Conservation (phyloP, 2,329 filamentous ascomycete genomes). For the Metarhizium rileyi region DNA sequence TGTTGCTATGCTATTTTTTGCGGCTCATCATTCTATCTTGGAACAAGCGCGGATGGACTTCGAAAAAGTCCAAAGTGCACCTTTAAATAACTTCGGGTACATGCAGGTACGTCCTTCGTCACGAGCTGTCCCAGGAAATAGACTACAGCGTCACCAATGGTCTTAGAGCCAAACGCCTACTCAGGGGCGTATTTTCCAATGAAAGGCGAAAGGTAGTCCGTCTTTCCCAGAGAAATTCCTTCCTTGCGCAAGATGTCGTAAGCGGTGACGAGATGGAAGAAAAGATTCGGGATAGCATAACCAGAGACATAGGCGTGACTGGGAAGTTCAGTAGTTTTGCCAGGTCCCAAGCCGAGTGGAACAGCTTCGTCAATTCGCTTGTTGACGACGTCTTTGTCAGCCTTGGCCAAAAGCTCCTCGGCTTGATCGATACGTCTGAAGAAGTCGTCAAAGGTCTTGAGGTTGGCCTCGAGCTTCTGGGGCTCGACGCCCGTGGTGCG, state of each 20-base stretch:
- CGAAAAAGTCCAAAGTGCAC: no score
- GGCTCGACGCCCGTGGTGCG: slow-evolving; percentile 23
- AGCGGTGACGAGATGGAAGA: slow-evolving; percentile 50
- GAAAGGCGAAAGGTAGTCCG: slow-evolving; percentile 37
- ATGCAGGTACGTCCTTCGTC: no score
- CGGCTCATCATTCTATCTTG: no score
- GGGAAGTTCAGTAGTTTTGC: slow-evolving; percentile 16
- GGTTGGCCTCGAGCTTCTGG: slow-evolving; percentile 15
- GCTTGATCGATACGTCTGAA: slow-evolving; percentile 23
- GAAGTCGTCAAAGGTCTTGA: slow-evolving; percentile 25
- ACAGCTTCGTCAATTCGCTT: slow-evolving; percentile 18
- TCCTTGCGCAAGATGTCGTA: slow-evolving; percentile 52
- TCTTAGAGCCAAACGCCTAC: not conserved
- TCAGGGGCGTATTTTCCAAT: slow-evolving; percentile 10
- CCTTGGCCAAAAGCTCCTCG: slow-evolving; percentile 20
- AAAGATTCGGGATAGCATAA: slow-evolving; percentile 49
- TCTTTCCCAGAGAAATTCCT: slow-evolving; percentile 53
- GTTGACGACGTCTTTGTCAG: slow-evolving; percentile 24
- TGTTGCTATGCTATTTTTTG: no score
- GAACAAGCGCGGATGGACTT: no score
- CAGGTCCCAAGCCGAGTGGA: slow-evolving; percentile 20
- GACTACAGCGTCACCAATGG: no score
- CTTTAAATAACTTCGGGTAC: no score
- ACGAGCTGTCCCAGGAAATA: no score
- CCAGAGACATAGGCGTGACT: slow-evolving; percentile 32